Base-by-base conservation (phyloP, 2,329 filamentous ascomycete species). In the Lojkania enalia region DNA sequence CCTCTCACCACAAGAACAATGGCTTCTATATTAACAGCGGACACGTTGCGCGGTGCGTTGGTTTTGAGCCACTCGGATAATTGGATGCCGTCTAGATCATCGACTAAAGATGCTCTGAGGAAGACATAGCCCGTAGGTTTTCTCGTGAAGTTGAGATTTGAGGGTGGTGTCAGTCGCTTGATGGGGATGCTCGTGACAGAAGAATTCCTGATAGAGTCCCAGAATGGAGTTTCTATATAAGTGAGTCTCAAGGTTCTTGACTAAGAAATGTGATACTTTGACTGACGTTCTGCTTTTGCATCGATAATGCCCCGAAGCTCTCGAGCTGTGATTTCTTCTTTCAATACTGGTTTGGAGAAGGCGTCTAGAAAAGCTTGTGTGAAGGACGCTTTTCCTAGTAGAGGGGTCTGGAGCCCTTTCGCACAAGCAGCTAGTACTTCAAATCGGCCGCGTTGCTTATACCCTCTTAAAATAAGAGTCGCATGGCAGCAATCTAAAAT, bases 111-210 rank as follows among this genome's bases (percentile, higher is more conserved):
- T 6, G 15, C 35, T 6, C 35, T 13, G 19, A 37, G 21, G 13
- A 37, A 19, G 35, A 37, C 9, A 37, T 37, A 37, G 9, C 35
- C 35, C 5, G 35, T 12, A 16, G 35, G 35, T 19, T 37, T 37
- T 11, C 12, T 11, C 19, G 6, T 37, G 35, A 37, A 37, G 35
- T 15, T 6, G 6, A 12, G 35, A 15, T 37, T 19, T 18, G 15
- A 23, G 12, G 35, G 35, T 37, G 35, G 16, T 21, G 6, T 15
- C 6, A 18, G 35, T 19, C 19, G 6, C 16, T 37, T 19, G 35
- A 37, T 9, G 12, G 6, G 6, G 19, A 37, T 37, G 15, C 20
- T 37, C 15, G 35, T 19, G 6, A 9, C 7, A 13, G 6, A 9
- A 21, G 18, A 5, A 12, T 19, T 19, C 6, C 16, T 19, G 11